Percentiles rank a stretch among this genome's conserved stretches.
phyloP scores from a whole-genome alignment of 352 stramenopile genomes.

The Globisporangium iwayamae region DNA sequence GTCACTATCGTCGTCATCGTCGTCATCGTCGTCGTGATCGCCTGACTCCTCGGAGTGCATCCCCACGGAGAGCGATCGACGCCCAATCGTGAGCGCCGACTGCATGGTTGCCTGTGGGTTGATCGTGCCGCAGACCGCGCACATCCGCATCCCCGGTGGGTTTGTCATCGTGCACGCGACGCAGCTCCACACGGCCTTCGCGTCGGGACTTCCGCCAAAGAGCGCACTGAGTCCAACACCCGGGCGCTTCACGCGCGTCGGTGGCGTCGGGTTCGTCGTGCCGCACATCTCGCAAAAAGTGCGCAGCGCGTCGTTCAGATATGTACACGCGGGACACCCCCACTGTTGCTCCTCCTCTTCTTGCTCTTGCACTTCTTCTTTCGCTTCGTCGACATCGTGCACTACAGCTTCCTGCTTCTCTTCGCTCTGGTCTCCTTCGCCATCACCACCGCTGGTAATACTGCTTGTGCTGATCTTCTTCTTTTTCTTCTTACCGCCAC shows the following conservation, averaged over 20 bases:
- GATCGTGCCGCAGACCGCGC: slow-evolving; percentile 54
- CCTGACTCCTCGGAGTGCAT: slow-evolving; percentile 17
- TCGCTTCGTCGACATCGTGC: slow-evolving; percentile 8
- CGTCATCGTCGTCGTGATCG: slow-evolving; percentile 16
- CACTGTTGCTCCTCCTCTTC: slow-evolving; percentile 29
- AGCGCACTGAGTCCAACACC: slow-evolving; percentile 5
- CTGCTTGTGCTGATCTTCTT: background rate
- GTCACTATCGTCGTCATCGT: slow-evolving; percentile 23
- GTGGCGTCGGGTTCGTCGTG: slow-evolving; percentile 43
- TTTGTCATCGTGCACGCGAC: slow-evolving; percentile 75
- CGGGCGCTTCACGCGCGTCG: slow-evolving; percentile 6
- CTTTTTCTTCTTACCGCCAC: slow-evolving; percentile 1
- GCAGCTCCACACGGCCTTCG: slow-evolving; percentile 53
- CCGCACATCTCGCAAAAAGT: slow-evolving; percentile 77
- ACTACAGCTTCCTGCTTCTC: slow-evolving; percentile 5
- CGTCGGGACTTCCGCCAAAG: slow-evolving; percentile 1
- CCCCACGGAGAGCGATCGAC: slow-evolving; percentile 17
- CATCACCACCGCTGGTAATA: background rate
- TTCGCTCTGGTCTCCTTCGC: slow-evolving; percentile 9
- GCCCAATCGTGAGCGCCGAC: slow-evolving; percentile 36
- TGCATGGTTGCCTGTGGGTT: slow-evolving; percentile 51
- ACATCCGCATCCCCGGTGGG: slow-evolving; percentile 38
- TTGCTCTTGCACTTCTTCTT: slow-evolving; percentile 12
- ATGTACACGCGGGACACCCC: slow-evolving; percentile 69
- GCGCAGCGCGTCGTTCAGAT: slow-evolving; percentile 56